phyloP scores from a whole-genome alignment of 768 basidiomycete species.

The Leccinum uliginosum region DNA sequence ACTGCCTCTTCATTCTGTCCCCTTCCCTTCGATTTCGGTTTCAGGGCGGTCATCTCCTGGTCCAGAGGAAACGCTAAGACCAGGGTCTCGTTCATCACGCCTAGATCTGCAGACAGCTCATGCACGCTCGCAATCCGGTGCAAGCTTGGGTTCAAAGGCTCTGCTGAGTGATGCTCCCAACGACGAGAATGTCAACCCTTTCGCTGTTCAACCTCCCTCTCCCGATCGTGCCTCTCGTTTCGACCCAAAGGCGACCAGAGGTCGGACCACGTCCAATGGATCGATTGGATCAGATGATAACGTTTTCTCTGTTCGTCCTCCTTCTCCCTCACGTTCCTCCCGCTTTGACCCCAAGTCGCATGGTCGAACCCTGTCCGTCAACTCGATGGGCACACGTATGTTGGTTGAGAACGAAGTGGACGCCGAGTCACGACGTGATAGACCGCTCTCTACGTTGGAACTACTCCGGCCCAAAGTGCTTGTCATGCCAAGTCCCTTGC shows the following conservation, averaged over 20 bases:
- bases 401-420: constrained; percentile 52
- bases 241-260: constrained; percentile 37
- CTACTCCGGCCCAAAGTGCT: constrained; percentile 87
- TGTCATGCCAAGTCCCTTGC: constrained; percentile 89
- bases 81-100: constrained; percentile 32
- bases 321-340: constrained; percentile 56
- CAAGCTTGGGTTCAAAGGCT: constrained; percentile 47
- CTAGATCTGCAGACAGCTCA: constrained; percentile 32
- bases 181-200: constrained; percentile 31
- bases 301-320: constrained; percentile 65
- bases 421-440: constrained; percentile 37
- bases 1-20: constrained; percentile 47
- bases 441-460: constrained; percentile 70
- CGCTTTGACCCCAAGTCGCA: constrained; percentile 82
- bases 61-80: constrained; percentile 36
- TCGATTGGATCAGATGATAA: constrained; percentile 49
- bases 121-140: constrained; percentile 46
- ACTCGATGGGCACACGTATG: constrained; percentile 61
- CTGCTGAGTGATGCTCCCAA: constrained; percentile 39
- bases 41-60: constrained; percentile 45
- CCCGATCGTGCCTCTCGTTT: constrained; percentile 40
- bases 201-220: constrained; percentile 34
- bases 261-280: constrained; percentile 42
- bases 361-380: constrained; percentile 58
- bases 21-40: constrained; percentile 58